Evolutionary conservation across 495 filamentous ascomycete genomes (phyloP), one percentile per base, ranked within the genome.

Genomic region (Aspergillus heteromorphus): DNA sequence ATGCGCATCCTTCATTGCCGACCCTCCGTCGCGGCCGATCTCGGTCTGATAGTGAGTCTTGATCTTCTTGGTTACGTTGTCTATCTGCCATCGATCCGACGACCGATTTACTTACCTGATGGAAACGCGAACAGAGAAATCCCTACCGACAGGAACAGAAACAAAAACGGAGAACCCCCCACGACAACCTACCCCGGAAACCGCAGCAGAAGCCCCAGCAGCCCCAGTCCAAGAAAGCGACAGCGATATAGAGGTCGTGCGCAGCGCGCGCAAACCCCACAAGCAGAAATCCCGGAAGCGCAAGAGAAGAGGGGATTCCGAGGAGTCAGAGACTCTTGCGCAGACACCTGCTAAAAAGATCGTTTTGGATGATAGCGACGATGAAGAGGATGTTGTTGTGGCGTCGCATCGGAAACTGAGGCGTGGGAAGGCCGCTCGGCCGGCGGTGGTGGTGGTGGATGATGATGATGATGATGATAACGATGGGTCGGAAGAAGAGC

Each of bases 381-480:
- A 69, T 41, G 64, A 48, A 16, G 65, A 67, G 31, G 56, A 64
- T 8, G 48, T 68, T 13, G 53, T 57, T 8, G 50, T 65, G 17
- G 62, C 56, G 8, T 63, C 66, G 8, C 66, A 62, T 36, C 68
- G 70, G 30, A 71, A 67, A 54, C 48, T 67, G n/a, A 66, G 70
- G 54, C 63, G 67, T 50, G 67, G 60, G 49, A 58, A 23, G 13
- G 58, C 45, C 40, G 38, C 51, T 50, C 57, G 18, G 49, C 42
- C 52, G 23, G 45, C 56, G 2, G 45, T 59, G 31, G 48, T 65
- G 1, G 4, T 62, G 14, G 60, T 63, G 20, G 63, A 73, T 43
- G 59, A 57, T 5, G 64, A 69, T 0, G 64, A n/a, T n/a, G n/a
- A n/a, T n/a, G 60, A 64, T 23, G 63, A 73, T 43, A 60, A 57